Base-by-base conservation (phyloP, 495 filamentous ascomycete species). In the Aspergillus egyptiacus region DNA sequence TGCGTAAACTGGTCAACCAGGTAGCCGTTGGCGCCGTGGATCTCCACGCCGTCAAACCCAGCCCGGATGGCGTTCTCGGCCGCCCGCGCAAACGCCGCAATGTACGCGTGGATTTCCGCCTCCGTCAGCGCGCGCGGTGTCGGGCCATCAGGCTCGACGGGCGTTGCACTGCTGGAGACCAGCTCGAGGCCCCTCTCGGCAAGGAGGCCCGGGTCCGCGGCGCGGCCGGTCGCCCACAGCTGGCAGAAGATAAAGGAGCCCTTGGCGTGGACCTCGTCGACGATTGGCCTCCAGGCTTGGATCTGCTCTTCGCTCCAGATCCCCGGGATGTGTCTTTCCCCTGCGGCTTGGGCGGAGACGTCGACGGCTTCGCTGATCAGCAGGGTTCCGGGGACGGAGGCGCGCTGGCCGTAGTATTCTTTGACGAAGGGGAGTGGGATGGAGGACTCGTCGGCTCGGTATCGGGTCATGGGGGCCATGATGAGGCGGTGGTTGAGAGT, bases 41-140 rank as follows among this genome's bases (percentile, higher is more conserved):
- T 68, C 66, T 91, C 86, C 1, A 91, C 83, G 9, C 83, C 85
- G 56, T 89, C 86, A 50, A 88, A 89, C 6, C 85, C 86, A 8
- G 85, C 86, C 20, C 60, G 63, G 9, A 88, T 69, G 3, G 83
- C 82, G 40, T 80, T 82, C 57, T 69, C 62, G 0, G 84, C 77
- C 15, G 83, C 84, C 3, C 64, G 36, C 2, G 69, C 79, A 48
- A 80, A 87, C 42, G 78, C 76, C 55, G 42, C 11, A 87, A 71
- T 10, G 63, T 73, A 8, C 65, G 57, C 45, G 69, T 37, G 46
- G n/a, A 89, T 84, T 35, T 89, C 79, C 5, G 73, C 69, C 13
- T 68, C 56, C 0, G 70, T 79, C 64, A 89, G 57, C 0, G 61
- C 63, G 7, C 58, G 61, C 0, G 84, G 82, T 1, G 54, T 51